These are phyloP conservation scores for Xylaria palmicola DNA, from an alignment of 495 filamentous ascomycete species.

Conservation along the genomic window DNA sequence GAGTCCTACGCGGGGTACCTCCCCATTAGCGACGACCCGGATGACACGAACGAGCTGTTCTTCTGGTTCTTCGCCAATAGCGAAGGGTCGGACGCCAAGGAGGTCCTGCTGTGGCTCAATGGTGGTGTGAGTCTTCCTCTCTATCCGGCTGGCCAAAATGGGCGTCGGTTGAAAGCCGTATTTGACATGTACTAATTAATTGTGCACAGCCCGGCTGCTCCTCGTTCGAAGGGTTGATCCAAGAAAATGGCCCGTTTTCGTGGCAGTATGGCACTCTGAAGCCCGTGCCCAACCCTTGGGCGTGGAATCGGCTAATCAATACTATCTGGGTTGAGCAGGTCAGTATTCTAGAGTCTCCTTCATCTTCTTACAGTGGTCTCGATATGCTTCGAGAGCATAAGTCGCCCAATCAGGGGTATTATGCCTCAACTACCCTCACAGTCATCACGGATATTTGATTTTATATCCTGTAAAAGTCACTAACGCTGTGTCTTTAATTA, in stretches of 20 bases:
- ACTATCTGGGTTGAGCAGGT: slow-evolving; percentile 69
- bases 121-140: slow-evolving; percentile 34
- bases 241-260: slow-evolving; percentile 64
- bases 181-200: neutral
- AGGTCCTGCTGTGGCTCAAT: slow-evolving; percentile 65
- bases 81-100: slow-evolving; percentile 55
- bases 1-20: slow-evolving; percentile 79
- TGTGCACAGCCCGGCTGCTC: slow-evolving; percentile 61
- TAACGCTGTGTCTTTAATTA: too few relatives aligned
- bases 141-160: neutral
- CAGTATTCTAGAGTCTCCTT: too few relatives aligned
- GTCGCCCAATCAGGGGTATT: too few relatives aligned
- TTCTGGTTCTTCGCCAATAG: slow-evolving; percentile 77
- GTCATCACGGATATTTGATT: too few relatives aligned
- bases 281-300: slow-evolving; percentile 60
- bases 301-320: slow-evolving; percentile 67
- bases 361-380: too few relatives aligned
- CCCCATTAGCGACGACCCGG: slow-evolving; percentile 53
- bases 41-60: slow-evolving; percentile 61
- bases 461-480: too few relatives aligned
- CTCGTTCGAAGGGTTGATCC: slow-evolving; percentile 64
- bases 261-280: slow-evolving; percentile 61
- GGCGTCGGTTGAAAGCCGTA: neutral
- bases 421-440: too few relatives aligned
- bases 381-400: too few relatives aligned